Conservation (phyloP, 2,329 filamentous ascomycete genomes). For the Beauveria sp. region DNA sequence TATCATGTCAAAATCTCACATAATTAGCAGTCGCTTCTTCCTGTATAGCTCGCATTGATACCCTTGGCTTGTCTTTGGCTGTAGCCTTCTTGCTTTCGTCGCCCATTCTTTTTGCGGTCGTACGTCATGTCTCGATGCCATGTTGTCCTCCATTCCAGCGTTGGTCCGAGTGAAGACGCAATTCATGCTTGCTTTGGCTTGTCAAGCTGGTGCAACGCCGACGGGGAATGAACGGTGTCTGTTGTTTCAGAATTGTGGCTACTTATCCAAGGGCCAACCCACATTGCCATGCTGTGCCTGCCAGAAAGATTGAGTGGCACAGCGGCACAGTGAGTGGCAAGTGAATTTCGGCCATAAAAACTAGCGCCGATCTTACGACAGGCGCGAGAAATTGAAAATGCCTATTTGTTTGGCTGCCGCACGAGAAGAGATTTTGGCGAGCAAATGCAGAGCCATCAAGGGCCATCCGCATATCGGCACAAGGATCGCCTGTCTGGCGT, state of each 20-base stretch:
- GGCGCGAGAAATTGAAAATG: too few species aligned
- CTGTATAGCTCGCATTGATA: neutral
- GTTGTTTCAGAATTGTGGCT: slow-evolving; percentile 8
- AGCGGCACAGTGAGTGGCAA: too few species aligned
- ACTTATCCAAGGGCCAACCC: neutral
- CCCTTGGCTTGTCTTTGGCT: neutral
- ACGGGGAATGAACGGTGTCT: neutral
- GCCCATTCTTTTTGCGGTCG: neutral
- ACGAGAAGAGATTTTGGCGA: too few species aligned
- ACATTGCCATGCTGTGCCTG: neutral
- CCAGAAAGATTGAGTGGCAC: neutral
- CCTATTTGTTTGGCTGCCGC: too few species aligned
- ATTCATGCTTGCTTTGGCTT: neutral
- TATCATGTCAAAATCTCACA: neutral
- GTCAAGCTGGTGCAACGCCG: slow-evolving; percentile 2
- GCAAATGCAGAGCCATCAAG: too few species aligned
- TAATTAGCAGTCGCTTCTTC: neutral
- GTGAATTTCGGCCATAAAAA: too few species aligned
- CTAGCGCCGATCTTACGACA: too few species aligned
- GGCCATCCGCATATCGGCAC: too few species aligned
- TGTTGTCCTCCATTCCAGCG: too few species aligned
- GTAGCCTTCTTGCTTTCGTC: neutral
- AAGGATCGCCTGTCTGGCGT: too few species aligned
- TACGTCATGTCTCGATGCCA: neutral
- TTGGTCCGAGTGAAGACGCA: neutral